phyloP scores from a whole-genome alignment of 164 flowering plant genomes.

The Umbellularia californica region DNA sequence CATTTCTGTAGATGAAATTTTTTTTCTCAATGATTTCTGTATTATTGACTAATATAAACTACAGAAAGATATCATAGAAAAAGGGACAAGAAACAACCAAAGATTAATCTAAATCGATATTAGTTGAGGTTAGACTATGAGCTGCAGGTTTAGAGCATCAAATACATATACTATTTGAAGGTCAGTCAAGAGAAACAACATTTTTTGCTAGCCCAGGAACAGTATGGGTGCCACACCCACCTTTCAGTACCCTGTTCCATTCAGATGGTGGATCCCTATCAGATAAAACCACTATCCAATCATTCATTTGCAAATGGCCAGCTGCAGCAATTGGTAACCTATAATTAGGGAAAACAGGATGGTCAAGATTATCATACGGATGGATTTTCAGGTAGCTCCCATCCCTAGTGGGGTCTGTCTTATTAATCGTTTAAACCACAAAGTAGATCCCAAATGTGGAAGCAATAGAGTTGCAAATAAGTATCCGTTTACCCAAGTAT shows the following conservation, averaged over 20 bases:
- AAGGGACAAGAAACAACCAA: background rate
- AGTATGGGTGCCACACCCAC: background rate
- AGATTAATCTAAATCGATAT: constrained; percentile 1
- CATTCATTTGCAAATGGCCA: background rate
- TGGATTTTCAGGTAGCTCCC: background rate
- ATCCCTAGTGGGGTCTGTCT: background rate
- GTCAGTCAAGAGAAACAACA: background rate
- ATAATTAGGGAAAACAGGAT: background rate
- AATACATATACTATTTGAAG: background rate
- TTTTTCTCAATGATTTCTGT: background rate
- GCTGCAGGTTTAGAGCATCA: background rate
- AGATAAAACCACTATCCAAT: background rate
- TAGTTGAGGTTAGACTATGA: background rate
- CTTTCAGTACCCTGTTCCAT: background rate
- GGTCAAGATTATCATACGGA: background rate
- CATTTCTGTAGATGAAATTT: constrained; percentile 51
- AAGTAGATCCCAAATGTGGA: background rate
- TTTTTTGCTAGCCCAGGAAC: background rate
- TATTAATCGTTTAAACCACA: no score
- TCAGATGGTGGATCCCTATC: background rate
- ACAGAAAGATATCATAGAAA: background rate
- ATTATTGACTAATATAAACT: background rate
- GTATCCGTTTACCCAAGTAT: no score
- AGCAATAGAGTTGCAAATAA: no score
- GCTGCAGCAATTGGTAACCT: background rate